phyloP scores from a whole-genome alignment of 768 basidiomycete species.

The Tephrocybe rancida region DNA sequence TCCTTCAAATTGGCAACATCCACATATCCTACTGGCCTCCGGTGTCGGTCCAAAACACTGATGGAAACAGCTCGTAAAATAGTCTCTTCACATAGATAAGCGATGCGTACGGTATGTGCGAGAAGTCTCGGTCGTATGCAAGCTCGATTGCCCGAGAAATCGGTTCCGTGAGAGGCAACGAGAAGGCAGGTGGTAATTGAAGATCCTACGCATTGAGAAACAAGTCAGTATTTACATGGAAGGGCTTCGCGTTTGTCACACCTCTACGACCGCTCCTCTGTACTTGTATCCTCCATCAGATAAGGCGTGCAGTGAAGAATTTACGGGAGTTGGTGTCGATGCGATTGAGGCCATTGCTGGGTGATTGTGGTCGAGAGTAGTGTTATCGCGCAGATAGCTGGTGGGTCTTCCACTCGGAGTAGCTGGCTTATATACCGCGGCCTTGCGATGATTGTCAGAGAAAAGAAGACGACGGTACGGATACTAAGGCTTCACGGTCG shows the following conservation, averaged over 20 bases:
- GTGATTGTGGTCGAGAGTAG: not conserved
- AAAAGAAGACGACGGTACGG: not conserved
- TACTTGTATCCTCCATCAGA: conserved; percentile 53
- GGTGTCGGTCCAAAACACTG: conserved; percentile 74
- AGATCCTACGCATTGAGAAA: conserved; percentile 57
- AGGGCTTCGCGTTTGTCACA: conserved; percentile 25
- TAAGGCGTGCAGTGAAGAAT: conserved; percentile 7
- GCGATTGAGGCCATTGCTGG: conserved; percentile 13
- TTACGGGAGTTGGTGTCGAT: conserved; percentile 11
- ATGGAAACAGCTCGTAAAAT: not conserved
- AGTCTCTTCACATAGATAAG: not conserved
- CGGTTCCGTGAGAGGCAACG: conserved; percentile 69
- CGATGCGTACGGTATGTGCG: conserved; percentile 77
- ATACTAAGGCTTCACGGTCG: not conserved
- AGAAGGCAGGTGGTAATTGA: conserved; percentile 87
- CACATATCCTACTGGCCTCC: conserved; percentile 83
- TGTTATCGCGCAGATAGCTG: not conserved
- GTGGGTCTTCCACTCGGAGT: conserved; percentile 6
- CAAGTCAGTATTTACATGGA: not conserved
- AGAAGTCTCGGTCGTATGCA: conserved; percentile 94
- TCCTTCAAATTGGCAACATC: conserved; percentile 75
- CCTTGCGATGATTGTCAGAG: conserved; percentile 5
- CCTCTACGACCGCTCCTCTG: conserved; percentile 91
- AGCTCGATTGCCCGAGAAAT: conserved; percentile 80
- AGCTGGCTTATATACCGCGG: not conserved